phyloP scores from a whole-genome alignment of 106 monocot genomes.

The Acorus gramineus region DNA sequence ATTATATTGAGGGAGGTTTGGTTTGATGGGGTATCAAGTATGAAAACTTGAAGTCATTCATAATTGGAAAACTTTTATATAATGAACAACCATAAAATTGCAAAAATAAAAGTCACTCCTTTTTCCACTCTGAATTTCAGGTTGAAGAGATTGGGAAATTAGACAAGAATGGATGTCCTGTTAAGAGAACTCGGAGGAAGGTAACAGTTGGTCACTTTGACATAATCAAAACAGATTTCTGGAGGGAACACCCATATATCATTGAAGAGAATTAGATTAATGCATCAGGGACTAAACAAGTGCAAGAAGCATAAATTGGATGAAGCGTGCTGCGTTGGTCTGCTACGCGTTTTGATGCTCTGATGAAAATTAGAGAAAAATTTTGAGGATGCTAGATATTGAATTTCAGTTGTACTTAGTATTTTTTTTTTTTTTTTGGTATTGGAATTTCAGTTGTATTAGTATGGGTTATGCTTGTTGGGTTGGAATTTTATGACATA shows the following conservation, averaged over 20 bases:
- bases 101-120: not conserved
- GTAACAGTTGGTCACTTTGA: not conserved
- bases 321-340: no score
- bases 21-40: not conserved
- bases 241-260: conserved; percentile 1
- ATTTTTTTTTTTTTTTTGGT: no score
- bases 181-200: conserved; percentile 2
- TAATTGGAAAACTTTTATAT: not conserved
- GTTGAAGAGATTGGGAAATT: not conserved
- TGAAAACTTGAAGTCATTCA: not conserved
- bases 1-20: not conserved
- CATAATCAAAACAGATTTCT: not conserved
- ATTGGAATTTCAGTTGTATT: no score
- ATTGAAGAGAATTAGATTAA: not conserved
- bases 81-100: not conserved
- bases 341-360: no score
- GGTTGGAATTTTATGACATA: no score
- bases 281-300: no score
- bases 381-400: no score
- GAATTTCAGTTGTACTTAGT: no score
- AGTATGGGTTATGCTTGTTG: no score
- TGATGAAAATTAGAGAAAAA: no score
- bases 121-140: not conserved
- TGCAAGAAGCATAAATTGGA: no score
- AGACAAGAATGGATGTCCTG: not conserved